Evolutionary conservation across 345 rosid genomes (phyloP).

Genomic region (Erucastrum elatum): DNA sequence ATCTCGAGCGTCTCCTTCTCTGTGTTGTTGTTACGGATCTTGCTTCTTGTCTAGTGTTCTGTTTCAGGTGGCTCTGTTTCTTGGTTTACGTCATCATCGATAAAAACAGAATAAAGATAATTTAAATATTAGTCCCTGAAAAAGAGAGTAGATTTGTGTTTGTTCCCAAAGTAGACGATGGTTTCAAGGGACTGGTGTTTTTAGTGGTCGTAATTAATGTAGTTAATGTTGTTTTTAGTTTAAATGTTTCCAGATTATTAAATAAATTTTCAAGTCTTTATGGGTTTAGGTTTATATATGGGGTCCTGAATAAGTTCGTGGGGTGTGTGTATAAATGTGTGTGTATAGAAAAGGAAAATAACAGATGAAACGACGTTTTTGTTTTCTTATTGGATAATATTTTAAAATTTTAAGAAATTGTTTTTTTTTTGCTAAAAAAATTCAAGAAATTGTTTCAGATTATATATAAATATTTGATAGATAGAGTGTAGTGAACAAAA

Average conservation of each 20-base stretch:
- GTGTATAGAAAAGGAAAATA: no score
- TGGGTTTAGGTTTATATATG: conserved; percentile 9
- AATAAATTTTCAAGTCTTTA: neutral
- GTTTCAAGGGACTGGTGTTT: no score
- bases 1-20: conserved; percentile 43
- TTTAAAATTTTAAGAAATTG: no score
- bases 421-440: no score
- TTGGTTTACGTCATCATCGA: conserved; percentile 35
- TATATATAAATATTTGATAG: conserved; percentile 5
- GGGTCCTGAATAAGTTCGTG: no score
- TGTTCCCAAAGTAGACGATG: conserved; percentile 35
- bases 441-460: neutral
- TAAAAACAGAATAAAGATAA: neutral
- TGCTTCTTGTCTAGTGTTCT: conserved; percentile 32
- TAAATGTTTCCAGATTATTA: conserved; percentile 5
- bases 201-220: no score
- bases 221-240: conserved; percentile 9
- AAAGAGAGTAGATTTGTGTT: conserved; percentile 26
- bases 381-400: no score
- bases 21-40: neutral
- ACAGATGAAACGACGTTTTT: no score
- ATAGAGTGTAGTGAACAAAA: neutral
- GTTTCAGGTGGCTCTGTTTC: conserved; percentile 40
- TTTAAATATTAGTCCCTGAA: conserved; percentile 13
- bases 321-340: no score